Evolutionary conservation across 176 grass and related monocot genomes (phyloP), one percentile per base, ranked within the genome.

Genomic region (Echinochloa phyllopogon): DNA sequence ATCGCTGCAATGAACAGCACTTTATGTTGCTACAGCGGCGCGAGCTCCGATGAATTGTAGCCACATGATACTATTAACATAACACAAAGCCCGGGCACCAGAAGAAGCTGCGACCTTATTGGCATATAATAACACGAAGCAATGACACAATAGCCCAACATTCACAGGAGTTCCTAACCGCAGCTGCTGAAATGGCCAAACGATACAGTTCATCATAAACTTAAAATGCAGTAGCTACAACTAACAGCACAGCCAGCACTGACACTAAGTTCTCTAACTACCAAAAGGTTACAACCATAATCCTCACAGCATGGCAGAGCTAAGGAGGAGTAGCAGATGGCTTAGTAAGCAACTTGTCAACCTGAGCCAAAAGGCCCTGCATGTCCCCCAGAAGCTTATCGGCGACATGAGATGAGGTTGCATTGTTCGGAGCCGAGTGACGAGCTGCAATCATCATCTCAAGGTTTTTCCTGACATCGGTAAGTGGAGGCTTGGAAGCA

Each of bases 391-490:
- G n/a, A 47, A 95, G 83, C 51, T 82, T 81, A 52, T 84, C 83
- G 55, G 77, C 41, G 13, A 52, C 76, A 85, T 76, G 76, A 57
- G 77, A 25, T 48, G 85, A 82, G 5, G 61, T 48, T 25, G 71
- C 82, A 53, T 86, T 87, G 66, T 84, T 88, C 53, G 61, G 20
- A 20, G 81, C 50, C 6, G 53, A 53, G 65, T 55, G 85, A 1
- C 75, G 81, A 39, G 81, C 74, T 21, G 77, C 91, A 21, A 98
- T 98, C 91, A 98, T 98, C n/a, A 50, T 94, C 87, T 98, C 91
- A 50, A 98, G 80, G 63, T 88, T 95, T 78, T 92, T 95, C 86
- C 82, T 95, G 40, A 98, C 80, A 52, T 94, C 93, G 5, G 69
- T 43, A 49, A 98, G 89, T 27, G 86, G 89, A 56, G 91, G 86